phyloP scores from a whole-genome alignment of 305 asterid genomes.

The Euphrasia arctica region DNA sequence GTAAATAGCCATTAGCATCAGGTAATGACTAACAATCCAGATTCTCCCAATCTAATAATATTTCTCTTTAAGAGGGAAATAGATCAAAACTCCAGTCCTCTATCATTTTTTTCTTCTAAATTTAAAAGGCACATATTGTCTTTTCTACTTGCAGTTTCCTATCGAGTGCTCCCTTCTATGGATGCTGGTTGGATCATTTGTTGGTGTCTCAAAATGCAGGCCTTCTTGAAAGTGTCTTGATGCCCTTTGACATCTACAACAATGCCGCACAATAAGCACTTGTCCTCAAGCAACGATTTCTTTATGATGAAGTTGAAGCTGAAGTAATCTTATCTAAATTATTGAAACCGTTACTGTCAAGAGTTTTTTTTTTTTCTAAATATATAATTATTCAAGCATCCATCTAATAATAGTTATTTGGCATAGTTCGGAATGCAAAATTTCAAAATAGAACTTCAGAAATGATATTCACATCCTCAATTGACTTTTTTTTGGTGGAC shows the following conservation, averaged over 20 bases:
- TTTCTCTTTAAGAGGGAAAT: no score
- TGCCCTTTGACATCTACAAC: slow-evolving; percentile 54
- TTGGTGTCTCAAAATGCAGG: no score
- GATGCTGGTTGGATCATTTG: slow-evolving; percentile 61
- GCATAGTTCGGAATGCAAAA: slow-evolving; percentile 1
- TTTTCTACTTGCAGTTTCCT: slow-evolving; percentile 70
- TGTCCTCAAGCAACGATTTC: slow-evolving; percentile 93
- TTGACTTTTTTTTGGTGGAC: slow-evolving; percentile 2
- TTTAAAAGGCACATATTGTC: slow-evolving; percentile 7
- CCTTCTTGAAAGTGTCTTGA: no score
- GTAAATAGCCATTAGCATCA: no score
- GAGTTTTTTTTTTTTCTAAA: slow-evolving; percentile 6
- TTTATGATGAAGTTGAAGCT: slow-evolving; percentile 96
- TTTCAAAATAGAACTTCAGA: not conserved
- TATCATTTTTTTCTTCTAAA: no score
- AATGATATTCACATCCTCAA: slow-evolving; percentile 6
- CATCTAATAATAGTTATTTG: not conserved
- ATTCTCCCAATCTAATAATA: no score
- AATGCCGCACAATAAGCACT: slow-evolving; percentile 98
- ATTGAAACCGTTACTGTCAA: slow-evolving; percentile 12
- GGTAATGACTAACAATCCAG: no score
- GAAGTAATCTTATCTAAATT: slow-evolving; percentile 58
- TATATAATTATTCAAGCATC: slow-evolving; percentile 21
- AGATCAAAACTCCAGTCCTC: not conserved
- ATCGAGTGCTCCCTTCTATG: slow-evolving; percentile 97